Evolutionary conservation across 768 basidiomycete species (phyloP), one percentile per base, ranked within the genome.

Genomic region (Kwoniella botswanensis): DNA sequence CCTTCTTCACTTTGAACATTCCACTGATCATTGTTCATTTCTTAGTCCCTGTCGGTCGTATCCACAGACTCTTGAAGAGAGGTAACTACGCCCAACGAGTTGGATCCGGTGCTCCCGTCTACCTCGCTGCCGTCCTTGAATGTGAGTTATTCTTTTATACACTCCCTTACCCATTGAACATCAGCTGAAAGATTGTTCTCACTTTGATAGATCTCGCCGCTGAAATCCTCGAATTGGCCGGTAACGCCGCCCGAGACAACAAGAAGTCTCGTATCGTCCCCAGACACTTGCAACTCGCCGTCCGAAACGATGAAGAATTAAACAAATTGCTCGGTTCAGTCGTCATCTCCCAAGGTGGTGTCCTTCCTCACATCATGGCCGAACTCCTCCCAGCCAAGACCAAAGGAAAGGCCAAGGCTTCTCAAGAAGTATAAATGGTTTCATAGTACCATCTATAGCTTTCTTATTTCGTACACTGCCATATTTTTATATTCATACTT

Each of bases 181-280:
- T 26, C 12, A 42, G 24, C 68, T 70, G 62, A 70, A 56, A 18
- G 26, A 12, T 41, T 17, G 50, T 18, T 41, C 22, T 15, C 57
- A 50, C 62, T 63, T 18, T 13, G 17, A 52, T 56, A 85, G 93
- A 95, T 82, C 90, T 95, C 71, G 91, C 93, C 70, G 93, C 93
- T 57, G 93, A 95, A 84, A 94, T 95, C 83, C 90, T 95, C 74
- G 93, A 95, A 84, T 87, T 95, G 46, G 93, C 93, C 72, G 93
- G 93, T 78, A 86, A 85, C 84, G 85, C 89, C 44, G 91, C 92
- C 60, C 88, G 90, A 71, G 91, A 92, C 80, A 89, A 92, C 86
- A 91, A 91, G 86, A 92, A 94, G 87, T 90, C 92, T 76, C 93
- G 94, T 90, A 94, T 95, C 77, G 92, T 94, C 24, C 94, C 93